Evolutionary conservation across 805 yeast genomes (phyloP).

Genomic region (Lachancea thermotolerans): DNA sequence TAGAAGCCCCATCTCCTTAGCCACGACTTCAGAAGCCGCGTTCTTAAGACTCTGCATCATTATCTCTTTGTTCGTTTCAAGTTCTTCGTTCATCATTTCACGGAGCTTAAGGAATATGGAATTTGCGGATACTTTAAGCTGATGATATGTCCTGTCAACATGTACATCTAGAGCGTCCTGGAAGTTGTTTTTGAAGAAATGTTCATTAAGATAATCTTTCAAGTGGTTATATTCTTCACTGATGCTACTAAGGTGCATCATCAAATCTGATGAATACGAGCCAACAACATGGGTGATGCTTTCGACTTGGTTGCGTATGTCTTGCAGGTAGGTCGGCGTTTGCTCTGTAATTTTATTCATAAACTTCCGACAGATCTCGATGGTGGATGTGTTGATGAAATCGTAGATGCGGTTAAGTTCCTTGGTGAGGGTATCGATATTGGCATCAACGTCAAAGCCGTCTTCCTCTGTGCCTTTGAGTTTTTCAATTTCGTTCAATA

Average conservation of each 20-base stretch:
- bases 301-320: slow-evolving; percentile 15
- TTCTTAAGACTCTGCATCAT: slow-evolving; percentile 22
- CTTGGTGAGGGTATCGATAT: slow-evolving; percentile 15
- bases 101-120: slow-evolving; percentile 17
- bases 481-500: slow-evolving; percentile 14
- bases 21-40: slow-evolving; percentile 25
- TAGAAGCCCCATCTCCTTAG: slow-evolving; percentile 25
- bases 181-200: slow-evolving; percentile 27
- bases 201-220: slow-evolving; percentile 25
- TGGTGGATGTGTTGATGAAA: slow-evolving; percentile 14
- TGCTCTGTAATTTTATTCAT: slow-evolving; percentile 19
- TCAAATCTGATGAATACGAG: slow-evolving; percentile 17
- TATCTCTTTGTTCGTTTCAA: slow-evolving; percentile 20
- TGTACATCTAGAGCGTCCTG: slow-evolving; percentile 21
- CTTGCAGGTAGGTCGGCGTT: slow-evolving; percentile 19
- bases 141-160: slow-evolving; percentile 20
- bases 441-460: slow-evolving; percentile 11
- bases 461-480: slow-evolving; percentile 10
- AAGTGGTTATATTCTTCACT: slow-evolving; percentile 29
- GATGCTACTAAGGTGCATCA: slow-evolving; percentile 25
- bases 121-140: slow-evolving; percentile 20
- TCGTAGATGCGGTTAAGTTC: slow-evolving; percentile 17
- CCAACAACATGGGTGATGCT: slow-evolving; percentile 15
- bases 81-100: slow-evolving; percentile 19
- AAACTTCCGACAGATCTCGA: slow-evolving; percentile 20